Percentiles rank a stretch among this genome's conserved stretches.
phyloP scores from a whole-genome alignment of 306 rosid species.

The Vigna trinervia region DNA sequence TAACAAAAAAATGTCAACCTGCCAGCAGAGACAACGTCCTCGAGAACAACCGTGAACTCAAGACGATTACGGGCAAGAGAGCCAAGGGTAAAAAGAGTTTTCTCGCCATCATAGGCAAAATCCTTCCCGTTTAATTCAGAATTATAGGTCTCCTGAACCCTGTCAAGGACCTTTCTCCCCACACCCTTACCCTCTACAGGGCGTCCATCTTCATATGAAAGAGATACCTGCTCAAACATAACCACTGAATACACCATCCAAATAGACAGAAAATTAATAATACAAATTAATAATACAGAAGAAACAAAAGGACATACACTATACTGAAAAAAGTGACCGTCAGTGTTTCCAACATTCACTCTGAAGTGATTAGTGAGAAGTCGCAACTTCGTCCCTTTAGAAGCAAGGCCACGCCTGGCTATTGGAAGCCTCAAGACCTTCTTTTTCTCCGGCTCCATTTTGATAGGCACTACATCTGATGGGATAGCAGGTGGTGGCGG shows the following conservation, averaged over 20 bases:
- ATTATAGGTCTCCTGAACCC: conserved; percentile 79
- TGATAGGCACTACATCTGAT: conserved; percentile 63
- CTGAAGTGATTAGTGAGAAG: conserved; percentile 81
- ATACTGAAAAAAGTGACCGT: conserved; percentile 79
- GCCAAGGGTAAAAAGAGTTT: conserved; percentile 87
- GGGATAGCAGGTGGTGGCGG: conserved; percentile 90
- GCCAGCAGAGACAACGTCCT: conserved; percentile 65
- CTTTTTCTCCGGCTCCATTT: conserved; percentile 61
- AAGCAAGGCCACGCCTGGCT: conserved; percentile 68
- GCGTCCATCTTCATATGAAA: conserved; percentile 86
- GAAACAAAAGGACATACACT: conserved; percentile 63
- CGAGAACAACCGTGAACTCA: conserved; percentile 82
- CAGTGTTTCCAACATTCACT: conserved; percentile 62
- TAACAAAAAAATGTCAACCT: conserved; percentile 52
- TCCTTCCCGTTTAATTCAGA: conserved; percentile 76
- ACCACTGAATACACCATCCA: background rate
- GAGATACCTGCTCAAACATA: conserved; percentile 61
- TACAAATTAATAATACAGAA: background rate
- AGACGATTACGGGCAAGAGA: conserved; percentile 83
- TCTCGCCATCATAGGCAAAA: conserved; percentile 93
- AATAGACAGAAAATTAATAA: background rate
- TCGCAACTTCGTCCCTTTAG: conserved; percentile 65
- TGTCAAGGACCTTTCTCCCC: conserved; percentile 78
- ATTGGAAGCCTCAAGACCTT: conserved; percentile 67
- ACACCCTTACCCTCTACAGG: conserved; percentile 86